Base-by-base conservation (phyloP, 192 early-diverging fungal species). In the Rhizophagus clarus region DNA sequence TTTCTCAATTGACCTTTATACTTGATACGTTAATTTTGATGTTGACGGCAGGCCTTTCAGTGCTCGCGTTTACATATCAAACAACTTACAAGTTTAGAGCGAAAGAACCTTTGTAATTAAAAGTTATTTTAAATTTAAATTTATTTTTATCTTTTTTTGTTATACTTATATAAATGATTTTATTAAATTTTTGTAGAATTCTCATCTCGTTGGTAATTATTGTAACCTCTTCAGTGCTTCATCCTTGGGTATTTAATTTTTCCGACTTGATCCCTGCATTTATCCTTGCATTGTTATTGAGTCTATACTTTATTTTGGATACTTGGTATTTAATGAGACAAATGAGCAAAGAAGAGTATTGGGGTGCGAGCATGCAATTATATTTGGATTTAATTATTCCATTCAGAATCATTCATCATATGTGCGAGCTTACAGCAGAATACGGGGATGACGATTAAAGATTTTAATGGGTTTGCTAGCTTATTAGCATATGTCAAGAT, bases 371-470 rank as follows among this genome's bases (percentile, higher is more conserved):
- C 22, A 71, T 79, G 67, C 77, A 79, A 67, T 42, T 71, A 29
- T 32, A 69, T 49, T 67, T 79, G 49, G 77, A 79, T 71, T 61
- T 79, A 11, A 15, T 79, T 29, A 56, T 71, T 29, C 77, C 77
- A 32, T 71, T 79, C 34, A 69, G 34, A 71, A 69, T 28, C 28
- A 40, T 79, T 15, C 77, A 79, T 61, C 77, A 79, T 71, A 70
- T 79, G 15, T 71, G 77, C 61, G 77, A 79, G 9, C 10, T 79
- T 40, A 34, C 67, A 3, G 77, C 66, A 32, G 62, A 77, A 49
- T 72, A 24, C 20, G 31, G 34, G 9, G 51, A 56, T 17, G 51
- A 56, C 4, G 51, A 56, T 56, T 56, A 6, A 56, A 56, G 51
- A 56, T 56, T 22, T 56, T 4, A 56, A 56, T 56, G 1, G 49